Evolutionary conservation across 1,284 basidiomycete species (phyloP).

Genomic region (Puccinia triticina): DNA sequence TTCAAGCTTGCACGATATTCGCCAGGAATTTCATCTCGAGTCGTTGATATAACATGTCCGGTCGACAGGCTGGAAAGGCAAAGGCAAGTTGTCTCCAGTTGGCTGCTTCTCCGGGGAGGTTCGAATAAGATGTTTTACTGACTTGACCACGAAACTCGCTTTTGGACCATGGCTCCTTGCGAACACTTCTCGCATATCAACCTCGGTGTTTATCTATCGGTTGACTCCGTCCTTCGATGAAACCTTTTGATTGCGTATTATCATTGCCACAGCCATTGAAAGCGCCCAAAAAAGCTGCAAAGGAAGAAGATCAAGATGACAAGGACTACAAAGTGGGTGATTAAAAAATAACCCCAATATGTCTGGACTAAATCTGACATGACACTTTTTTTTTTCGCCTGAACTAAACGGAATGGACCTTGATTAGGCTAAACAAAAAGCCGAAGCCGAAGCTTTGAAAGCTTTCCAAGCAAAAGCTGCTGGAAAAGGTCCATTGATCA

Average conservation of each 20-base stretch:
- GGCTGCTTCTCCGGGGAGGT: neutral
- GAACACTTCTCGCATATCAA: neutral
- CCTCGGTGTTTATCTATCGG: neutral
- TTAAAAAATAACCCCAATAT: too few species aligned
- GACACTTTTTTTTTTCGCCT: neutral
- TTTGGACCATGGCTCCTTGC: neutral
- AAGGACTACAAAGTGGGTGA: slow-evolving; percentile 40
- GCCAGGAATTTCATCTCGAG: neutral
- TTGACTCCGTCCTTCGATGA: neutral
- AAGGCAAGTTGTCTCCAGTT: slow-evolving; percentile 13
- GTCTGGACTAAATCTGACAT: neutral
- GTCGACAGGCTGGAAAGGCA: slow-evolving; percentile 45
- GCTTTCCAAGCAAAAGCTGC: slow-evolving; percentile 37
- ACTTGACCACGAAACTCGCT: too few species aligned
- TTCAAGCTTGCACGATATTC: too few species aligned
- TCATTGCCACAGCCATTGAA: slow-evolving; percentile 33
- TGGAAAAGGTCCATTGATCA: slow-evolving; percentile 48
- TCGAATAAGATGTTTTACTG: neutral
- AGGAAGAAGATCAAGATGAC: slow-evolving; percentile 51
- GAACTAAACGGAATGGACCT: neutral
- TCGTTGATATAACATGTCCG: slow-evolving; percentile 14
- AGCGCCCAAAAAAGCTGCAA: slow-evolving; percentile 34
- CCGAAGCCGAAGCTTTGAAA: slow-evolving; percentile 46
- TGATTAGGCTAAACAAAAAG: slow-evolving; percentile 43
- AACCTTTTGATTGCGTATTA: neutral